A percentile compares a stretch with the other conserved stretches of the same genome.
Conservation (phyloP, 257 asterid genomes). For the Fraxinus anomala region DNA sequence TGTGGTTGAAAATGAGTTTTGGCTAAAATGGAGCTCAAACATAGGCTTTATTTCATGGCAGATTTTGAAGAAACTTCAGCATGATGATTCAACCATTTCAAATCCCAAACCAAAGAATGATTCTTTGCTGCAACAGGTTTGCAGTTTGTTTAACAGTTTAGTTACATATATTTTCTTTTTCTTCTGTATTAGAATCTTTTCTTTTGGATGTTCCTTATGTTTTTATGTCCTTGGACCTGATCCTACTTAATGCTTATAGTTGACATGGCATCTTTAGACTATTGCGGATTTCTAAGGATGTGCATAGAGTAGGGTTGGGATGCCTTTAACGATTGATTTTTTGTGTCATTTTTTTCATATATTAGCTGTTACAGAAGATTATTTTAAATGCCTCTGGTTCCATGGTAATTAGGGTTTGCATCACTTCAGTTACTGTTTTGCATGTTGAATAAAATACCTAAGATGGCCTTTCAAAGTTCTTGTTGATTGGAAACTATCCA, state of each 20-base stretch:
- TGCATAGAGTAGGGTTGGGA: neutral
- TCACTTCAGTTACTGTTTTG: neutral
- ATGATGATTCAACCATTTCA: constrained; percentile 56
- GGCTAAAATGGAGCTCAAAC: no score
- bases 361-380: neutral
- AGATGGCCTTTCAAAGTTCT: constrained; percentile 9
- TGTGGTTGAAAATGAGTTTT: no score
- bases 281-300: constrained; percentile 6
- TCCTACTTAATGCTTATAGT: constrained; percentile 7
- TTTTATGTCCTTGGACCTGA: neutral
- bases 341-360: neutral
- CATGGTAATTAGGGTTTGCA: neutral
- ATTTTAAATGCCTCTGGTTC: neutral
- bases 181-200: constrained; percentile 13
- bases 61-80: constrained; percentile 55
- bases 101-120: constrained; percentile 64
- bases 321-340: neutral
- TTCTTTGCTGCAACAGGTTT: constrained; percentile 80
- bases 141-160: constrained; percentile 15
- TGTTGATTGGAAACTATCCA: constrained; percentile 7
- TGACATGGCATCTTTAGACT: constrained; percentile 4
- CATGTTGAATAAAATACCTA: neutral
- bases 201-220: neutral
- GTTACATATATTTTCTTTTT: constrained; percentile 15
- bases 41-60: constrained; percentile 34